phyloP scores from a whole-genome alignment of 345 rosid species.

The Acer saccharum region DNA sequence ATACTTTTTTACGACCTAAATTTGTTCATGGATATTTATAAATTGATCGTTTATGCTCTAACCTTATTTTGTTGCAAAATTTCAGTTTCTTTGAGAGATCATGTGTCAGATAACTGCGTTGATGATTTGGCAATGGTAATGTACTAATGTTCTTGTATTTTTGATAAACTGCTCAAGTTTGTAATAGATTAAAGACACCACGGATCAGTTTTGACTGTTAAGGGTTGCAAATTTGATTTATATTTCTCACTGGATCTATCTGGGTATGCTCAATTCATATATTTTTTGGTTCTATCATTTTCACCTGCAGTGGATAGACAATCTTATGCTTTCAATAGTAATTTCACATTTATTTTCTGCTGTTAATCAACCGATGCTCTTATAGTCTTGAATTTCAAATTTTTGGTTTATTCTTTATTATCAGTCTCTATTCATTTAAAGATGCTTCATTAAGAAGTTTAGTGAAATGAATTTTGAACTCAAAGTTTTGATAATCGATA shows the following conservation, averaged over 20 bases:
- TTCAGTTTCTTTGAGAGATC: slow-evolving; percentile 46
- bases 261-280: not conserved
- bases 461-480: slow-evolving; percentile 5
- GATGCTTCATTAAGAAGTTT: slow-evolving; percentile 11
- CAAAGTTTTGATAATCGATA: not conserved
- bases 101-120: slow-evolving; percentile 24
- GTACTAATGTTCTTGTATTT: slow-evolving; percentile 15
- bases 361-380: not conserved
- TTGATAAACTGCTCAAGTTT: not conserved
- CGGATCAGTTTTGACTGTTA: not conserved
- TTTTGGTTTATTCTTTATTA: not conserved
- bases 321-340: not conserved
- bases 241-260: slow-evolving; percentile 7
- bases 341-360: not conserved
- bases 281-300: not conserved
- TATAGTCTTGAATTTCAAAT: not conserved
- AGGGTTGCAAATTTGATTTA: not conserved
- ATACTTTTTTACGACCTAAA: not conserved
- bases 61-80: slow-evolving; percentile 27
- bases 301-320: not conserved
- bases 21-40: slow-evolving; percentile 12
- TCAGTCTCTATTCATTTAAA: not conserved
- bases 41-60: slow-evolving; percentile 29
- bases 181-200: not conserved
- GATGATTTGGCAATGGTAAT: slow-evolving; percentile 52